Base-by-base conservation (phyloP, 805 yeast genomes). In the Hanseniaspora thailandica region DNA sequence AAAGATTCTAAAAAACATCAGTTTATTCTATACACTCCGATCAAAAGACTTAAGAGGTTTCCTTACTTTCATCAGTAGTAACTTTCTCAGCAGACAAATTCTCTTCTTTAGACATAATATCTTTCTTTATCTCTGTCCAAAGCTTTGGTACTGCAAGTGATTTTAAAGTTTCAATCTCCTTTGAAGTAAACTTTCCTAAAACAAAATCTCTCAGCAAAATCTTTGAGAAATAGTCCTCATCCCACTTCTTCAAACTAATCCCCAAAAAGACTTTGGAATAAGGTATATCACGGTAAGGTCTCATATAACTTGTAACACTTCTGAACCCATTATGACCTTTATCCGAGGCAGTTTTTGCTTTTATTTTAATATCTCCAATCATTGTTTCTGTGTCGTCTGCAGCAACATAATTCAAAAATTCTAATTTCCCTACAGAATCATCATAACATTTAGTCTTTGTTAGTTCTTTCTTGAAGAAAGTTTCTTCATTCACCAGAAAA, bases 301-400 rank as follows among this genome's bases (percentile, higher is more conserved):
- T n/a, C 34, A 23, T 6, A 9, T 28, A 10, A 20, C 20, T 33
- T 15, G 34, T 19, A 17, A 38, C 30, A 8, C 35, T 19, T 30
- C 39, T 38, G 5, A 22, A 28, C 4, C 54, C 54, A 28, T 50
- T 50, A 25, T 50, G 54, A 5, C 54, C 54, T 50, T 44, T 50
- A n/a, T 41, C 39, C 3, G 54, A 50, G 2, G 38, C 13, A 20
- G 13, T 5, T 12, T 25, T 12, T n/a, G 8, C 36, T 26, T 44
- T 50, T 15, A 43, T 26, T 43, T 43, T 45, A 3, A 22, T 15
- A 20, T 30, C 7, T 10, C 47, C 47, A 9, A 50, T 22, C 9
- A 19, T 15, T 19, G 45, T 39, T 2, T 41, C 54, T 22, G 25
- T 23, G 35, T 50, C 54, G 43, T 50, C 54, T 10, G 47, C 47